Evolutionary conservation across 805 yeast genomes (phyloP), one percentile per base, ranked within the genome.

Genomic region (Wickerhamomyces canadensis): DNA sequence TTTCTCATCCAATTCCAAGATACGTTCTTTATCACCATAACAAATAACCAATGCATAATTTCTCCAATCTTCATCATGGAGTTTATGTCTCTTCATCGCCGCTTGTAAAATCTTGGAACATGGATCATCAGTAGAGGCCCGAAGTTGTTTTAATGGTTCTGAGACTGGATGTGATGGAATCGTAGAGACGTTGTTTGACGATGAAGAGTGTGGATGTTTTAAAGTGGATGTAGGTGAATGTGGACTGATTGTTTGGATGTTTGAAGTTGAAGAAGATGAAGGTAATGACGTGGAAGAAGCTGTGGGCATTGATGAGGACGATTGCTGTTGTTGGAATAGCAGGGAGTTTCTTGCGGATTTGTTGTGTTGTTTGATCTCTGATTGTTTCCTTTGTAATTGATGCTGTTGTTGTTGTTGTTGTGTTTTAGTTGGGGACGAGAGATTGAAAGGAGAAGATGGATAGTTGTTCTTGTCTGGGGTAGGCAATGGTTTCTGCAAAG

Each of bases 111-210:
- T 82, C 57, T 84, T 84, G 49, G 83, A 79, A 57, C 96, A 88
- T 2, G 96, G 88, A 51, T 91, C 98, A 38, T 88, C 95, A 19
- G 85, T 78, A 7, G 91, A 82, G 1, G 95, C 94, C 33, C 93
- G 64, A 43, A 89, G 62, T 49, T 85, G 93, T 50, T 85, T 84
- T 47, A 87, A 67, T 0, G 95, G 94, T 52, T 87, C 95, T 10
- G 64, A 50, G 2, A 51, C 45, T 21, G 23, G 23, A n/a, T 40
- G 29, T 34, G 42, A 13, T 43, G 23, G 8, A n/a, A n/a, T n/a
- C 14, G 24, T 14, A 4, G 34, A 14, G 19, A 35, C 18, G 28
- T 16, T 21, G 9, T 21, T 6, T 13, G 37, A 31, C 3, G 25
- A 13, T 10, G 36, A 16, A 37, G 43, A 24, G n/a, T 6, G 40